A percentile compares a stretch with the other conserved stretches of the same genome.
phyloP scores from a whole-genome alignment of 2,329 filamentous ascomycete genomes.

The Xylaria sp. region DNA sequence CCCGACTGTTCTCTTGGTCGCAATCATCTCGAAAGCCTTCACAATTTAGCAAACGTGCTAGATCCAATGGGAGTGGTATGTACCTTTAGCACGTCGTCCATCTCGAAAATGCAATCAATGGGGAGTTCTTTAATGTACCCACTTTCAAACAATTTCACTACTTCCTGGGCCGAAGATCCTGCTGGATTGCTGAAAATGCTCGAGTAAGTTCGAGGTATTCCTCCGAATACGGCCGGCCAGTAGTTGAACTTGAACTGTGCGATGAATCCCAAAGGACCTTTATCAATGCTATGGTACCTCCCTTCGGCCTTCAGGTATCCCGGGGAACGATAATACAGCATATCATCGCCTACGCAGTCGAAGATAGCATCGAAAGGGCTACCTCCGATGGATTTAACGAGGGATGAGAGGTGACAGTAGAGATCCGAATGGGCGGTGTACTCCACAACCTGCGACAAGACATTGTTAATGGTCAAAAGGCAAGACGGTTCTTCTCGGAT shows the following conservation, averaged over 20 bases:
- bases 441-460: slow-evolving; percentile 30
- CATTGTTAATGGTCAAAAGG: background rate
- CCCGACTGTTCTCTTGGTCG: slow-evolving; percentile 26
- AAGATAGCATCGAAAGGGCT: slow-evolving; percentile 31
- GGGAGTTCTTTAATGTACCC: slow-evolving; percentile 27
- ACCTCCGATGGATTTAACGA: slow-evolving; percentile 5
- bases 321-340: slow-evolving; percentile 30
- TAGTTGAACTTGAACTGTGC: slow-evolving; percentile 27
- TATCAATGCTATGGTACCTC: slow-evolving; percentile 32
- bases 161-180: slow-evolving; percentile 22
- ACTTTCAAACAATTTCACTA: slow-evolving; percentile 13
- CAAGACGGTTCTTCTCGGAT: background rate
- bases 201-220: slow-evolving; percentile 27
- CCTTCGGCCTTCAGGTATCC: slow-evolving; percentile 32
- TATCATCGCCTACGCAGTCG: slow-evolving; percentile 35
- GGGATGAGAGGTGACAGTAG: slow-evolving; percentile 25
- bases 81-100: slow-evolving; percentile 31
- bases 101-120: slow-evolving; percentile 29
- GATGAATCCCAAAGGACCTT: slow-evolving; percentile 26
- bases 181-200: slow-evolving; percentile 20
- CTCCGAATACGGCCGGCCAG: slow-evolving; percentile 31
- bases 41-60: background rate
- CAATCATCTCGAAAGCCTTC: slow-evolving; percentile 28
- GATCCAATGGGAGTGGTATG: background rate
- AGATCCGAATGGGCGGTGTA: slow-evolving; percentile 31